Conservation (phyloP, 192 early-diverging fungal species). For the Podochytrium sp. region DNA sequence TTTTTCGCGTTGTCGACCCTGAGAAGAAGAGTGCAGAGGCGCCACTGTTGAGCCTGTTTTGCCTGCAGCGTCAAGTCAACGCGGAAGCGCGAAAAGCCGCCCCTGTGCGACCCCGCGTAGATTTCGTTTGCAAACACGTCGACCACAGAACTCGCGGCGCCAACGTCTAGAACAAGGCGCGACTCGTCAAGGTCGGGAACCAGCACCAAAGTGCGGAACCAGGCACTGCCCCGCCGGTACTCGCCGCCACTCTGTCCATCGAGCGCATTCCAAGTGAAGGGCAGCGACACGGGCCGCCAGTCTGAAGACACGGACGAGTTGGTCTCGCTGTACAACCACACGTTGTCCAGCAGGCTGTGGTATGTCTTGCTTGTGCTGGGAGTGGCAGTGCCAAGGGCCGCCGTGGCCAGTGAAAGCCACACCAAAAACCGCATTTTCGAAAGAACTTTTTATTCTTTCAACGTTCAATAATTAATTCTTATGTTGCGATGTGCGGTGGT, state of each 20-base stretch:
- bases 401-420: too few species aligned
- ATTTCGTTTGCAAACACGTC: constrained; percentile 14
- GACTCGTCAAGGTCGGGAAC: not conserved
- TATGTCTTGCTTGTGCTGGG: too few species aligned
- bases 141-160: not conserved
- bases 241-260: not conserved
- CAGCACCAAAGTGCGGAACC: constrained; percentile 1
- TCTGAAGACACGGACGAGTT: not conserved
- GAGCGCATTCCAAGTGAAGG: not conserved
- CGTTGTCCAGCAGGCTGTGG: not conserved
- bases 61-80: not conserved
- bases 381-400: too few species aligned
- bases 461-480: too few species aligned
- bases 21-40: not conserved
- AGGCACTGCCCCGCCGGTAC: not conserved
- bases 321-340: not conserved
- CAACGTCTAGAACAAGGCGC: constrained; percentile 14
- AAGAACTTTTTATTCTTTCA: too few species aligned
- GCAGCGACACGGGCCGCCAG: constrained; percentile 10
- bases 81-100: constrained; percentile 30
- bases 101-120: constrained; percentile 1
- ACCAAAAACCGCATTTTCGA: too few species aligned
- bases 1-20: not conserved
- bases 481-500: too few species aligned
- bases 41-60: not conserved